A percentile compares a stretch with the other conserved stretches of the same genome.
Conservation (phyloP, 345 rosid species). For the Eucalyptus lansdowneana region DNA sequence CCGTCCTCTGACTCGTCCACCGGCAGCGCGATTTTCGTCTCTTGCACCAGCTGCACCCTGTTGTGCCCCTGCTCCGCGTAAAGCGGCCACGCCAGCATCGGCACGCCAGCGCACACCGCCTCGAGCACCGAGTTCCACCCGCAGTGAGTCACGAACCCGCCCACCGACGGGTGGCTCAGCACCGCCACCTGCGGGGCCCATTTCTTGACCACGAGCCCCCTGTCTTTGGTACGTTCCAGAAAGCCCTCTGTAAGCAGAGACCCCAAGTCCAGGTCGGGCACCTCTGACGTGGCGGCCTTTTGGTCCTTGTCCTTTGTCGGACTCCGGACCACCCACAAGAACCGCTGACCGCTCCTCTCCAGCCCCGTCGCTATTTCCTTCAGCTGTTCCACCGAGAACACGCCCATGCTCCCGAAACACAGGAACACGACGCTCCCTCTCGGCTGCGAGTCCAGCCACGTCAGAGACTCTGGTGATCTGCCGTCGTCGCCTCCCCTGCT, state of each 20-base stretch:
- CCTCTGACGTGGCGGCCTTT: not conserved
- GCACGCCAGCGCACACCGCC: not conserved
- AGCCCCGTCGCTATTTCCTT: slow-evolving; percentile 35
- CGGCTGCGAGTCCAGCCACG: slow-evolving; percentile 47
- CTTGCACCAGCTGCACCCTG: slow-evolving; percentile 35
- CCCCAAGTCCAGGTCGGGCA: slow-evolving; percentile 9
- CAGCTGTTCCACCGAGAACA: slow-evolving; percentile 28
- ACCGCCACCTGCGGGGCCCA: slow-evolving; percentile 13
- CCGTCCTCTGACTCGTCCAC: slow-evolving; percentile 23
- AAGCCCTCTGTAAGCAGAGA: slow-evolving; percentile 33
- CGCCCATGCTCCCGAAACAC: slow-evolving; percentile 54
- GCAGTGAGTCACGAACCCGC: slow-evolving; percentile 19
- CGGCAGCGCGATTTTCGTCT: slow-evolving; percentile 33
- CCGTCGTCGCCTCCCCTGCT: not conserved
- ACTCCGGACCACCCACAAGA: slow-evolving; percentile 43
- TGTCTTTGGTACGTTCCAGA: slow-evolving; percentile 12
- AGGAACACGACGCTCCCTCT: slow-evolving; percentile 38
- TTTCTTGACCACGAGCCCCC: slow-evolving; percentile 9
- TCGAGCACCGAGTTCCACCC: slow-evolving; percentile 28
- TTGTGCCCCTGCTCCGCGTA: slow-evolving; percentile 43
- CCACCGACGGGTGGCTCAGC: slow-evolving; percentile 1
- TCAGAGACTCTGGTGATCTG: slow-evolving; percentile 6
- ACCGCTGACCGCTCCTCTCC: slow-evolving; percentile 33
- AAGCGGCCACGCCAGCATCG: slow-evolving; percentile 43
- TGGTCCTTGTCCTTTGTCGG: slow-evolving; percentile 8